Conservation (phyloP, 1,284 basidiomycete genomes). For the Tremellales sp. region DNA sequence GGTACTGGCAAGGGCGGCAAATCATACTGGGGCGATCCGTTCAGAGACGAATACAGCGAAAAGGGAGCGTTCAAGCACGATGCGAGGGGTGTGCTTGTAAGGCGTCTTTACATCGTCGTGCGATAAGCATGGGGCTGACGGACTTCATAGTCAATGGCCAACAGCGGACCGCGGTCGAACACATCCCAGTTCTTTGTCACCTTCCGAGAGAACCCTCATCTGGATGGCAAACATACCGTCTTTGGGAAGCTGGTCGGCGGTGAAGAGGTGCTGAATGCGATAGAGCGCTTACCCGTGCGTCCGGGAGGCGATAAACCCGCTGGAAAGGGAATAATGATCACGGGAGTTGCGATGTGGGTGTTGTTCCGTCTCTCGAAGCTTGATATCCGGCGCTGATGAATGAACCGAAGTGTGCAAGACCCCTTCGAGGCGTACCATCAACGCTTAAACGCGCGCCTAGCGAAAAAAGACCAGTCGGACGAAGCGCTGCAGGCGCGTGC, state of each 20-base stretch:
- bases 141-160: constrained; percentile 72
- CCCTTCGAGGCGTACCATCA: constrained; percentile 51
- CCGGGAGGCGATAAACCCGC: constrained; percentile 77
- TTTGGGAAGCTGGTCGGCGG: constrained; percentile 96
- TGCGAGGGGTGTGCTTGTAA: constrained; percentile 63
- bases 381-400: neutral
- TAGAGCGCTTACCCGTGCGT: constrained; percentile 78
- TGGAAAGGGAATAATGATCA: constrained; percentile 64
- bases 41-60: constrained; percentile 84
- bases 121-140: too few relatives aligned
- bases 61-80: constrained; percentile 84
- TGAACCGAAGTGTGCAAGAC: constrained; percentile 46
- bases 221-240: constrained; percentile 69
- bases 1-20: constrained; percentile 91
- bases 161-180: constrained; percentile 62
- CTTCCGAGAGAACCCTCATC: constrained; percentile 72
- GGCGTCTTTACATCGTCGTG: too few relatives aligned
- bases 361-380: neutral
- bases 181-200: constrained; percentile 89
- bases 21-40: constrained; percentile 92
- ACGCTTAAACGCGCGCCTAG: constrained; percentile 44
- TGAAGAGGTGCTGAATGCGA: constrained; percentile 76
- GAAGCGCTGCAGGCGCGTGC: constrained; percentile 40
- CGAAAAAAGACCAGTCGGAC: constrained; percentile 41
- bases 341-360: constrained; percentile 43